Conservation (phyloP, 108 stramenopile genomes). For the Skeletonema potamos region DNA sequence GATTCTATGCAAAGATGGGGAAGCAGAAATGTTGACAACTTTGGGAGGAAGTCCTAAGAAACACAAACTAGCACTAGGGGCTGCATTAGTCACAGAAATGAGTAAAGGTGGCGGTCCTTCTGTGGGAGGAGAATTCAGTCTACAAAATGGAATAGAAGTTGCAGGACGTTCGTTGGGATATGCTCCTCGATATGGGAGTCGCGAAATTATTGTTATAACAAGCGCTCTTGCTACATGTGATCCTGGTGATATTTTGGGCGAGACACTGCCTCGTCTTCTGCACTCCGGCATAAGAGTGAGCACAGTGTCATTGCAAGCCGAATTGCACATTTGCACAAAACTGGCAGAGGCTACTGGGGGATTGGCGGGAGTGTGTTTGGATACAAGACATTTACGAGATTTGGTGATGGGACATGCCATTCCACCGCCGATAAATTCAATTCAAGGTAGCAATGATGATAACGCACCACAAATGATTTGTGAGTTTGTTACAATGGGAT, state of each 20-base stretch:
- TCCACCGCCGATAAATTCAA: slow-evolving; percentile 61
- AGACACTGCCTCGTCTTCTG: slow-evolving; percentile 66
- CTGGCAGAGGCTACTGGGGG: slow-evolving; percentile 81
- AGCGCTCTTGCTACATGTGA: slow-evolving; percentile 79
- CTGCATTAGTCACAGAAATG: slow-evolving; percentile 49
- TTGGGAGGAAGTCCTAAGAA: slow-evolving; percentile 62
- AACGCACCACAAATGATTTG: slow-evolving; percentile 41
- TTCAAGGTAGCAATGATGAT: slow-evolving; percentile 8
- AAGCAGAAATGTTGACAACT: slow-evolving; percentile 79
- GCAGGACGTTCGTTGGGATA: slow-evolving; percentile 85
- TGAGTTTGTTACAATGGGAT: slow-evolving; percentile 88
- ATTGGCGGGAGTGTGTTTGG: slow-evolving; percentile 73
- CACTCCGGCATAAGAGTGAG: slow-evolving; percentile 72
- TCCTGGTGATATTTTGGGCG: slow-evolving; percentile 74
- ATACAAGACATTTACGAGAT: slow-evolving; percentile 72
- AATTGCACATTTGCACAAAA: slow-evolving; percentile 80
- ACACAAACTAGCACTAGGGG: slow-evolving; percentile 68
- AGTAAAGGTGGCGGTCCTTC: slow-evolving; percentile 38
- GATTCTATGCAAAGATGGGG: slow-evolving; percentile 67
- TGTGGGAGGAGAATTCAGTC: slow-evolving; percentile 74
- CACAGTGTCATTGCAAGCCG: slow-evolving; percentile 69
- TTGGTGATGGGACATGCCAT: slow-evolving; percentile 64
- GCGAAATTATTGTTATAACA: slow-evolving; percentile 79
- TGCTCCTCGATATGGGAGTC: slow-evolving; percentile 75
- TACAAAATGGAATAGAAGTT: slow-evolving; percentile 90